Percentiles rank a stretch among this genome's conserved stretches.
Evolutionary conservation across 108 stramenopile genomes (phyloP).

Genomic region (Seminavis robusta): DNA sequence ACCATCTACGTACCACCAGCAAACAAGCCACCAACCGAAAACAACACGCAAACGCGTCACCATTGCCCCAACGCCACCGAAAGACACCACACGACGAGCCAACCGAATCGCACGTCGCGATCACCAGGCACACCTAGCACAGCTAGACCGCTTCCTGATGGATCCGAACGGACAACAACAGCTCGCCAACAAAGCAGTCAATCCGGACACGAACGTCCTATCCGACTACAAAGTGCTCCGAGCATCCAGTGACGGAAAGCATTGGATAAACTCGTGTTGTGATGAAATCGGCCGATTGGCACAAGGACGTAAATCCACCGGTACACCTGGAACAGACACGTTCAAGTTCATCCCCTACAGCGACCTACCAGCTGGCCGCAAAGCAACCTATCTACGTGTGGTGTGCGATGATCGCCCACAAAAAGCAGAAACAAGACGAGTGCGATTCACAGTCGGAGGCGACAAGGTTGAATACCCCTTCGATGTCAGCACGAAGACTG

Average conservation of each 20-base stretch:
- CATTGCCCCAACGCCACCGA: not conserved
- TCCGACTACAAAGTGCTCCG: constrained; percentile 20
- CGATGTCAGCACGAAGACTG: constrained; percentile 28
- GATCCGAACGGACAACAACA: not conserved
- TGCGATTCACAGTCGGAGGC: constrained; percentile 21
- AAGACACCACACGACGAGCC: not conserved
- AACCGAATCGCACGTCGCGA: not conserved
- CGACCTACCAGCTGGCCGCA: constrained; percentile 2
- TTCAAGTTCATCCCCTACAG: constrained; percentile 24
- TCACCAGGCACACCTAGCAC: too few relatives aligned
- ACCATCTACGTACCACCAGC: not conserved
- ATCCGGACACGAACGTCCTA: constrained; percentile 16
- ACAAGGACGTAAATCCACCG: constrained; percentile 29
- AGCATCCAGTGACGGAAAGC: not conserved
- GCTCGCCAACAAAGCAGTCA: constrained; percentile 14
- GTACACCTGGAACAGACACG: constrained; percentile 22
- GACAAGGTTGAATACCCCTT: constrained; percentile 29
- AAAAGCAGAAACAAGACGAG: constrained; percentile 15
- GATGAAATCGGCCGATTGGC: constrained; percentile 35
- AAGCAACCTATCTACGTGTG: constrained; percentile 10
- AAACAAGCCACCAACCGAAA: not conserved
- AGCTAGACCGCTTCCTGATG: not conserved
- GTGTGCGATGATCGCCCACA: constrained; percentile 12
- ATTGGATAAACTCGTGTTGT: constrained; percentile 14
- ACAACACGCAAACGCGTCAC: not conserved